Evolutionary conservation across 2,329 filamentous ascomycete genomes (phyloP), one percentile per base, ranked within the genome.

Genomic region (Colletotrichum viniferum): DNA sequence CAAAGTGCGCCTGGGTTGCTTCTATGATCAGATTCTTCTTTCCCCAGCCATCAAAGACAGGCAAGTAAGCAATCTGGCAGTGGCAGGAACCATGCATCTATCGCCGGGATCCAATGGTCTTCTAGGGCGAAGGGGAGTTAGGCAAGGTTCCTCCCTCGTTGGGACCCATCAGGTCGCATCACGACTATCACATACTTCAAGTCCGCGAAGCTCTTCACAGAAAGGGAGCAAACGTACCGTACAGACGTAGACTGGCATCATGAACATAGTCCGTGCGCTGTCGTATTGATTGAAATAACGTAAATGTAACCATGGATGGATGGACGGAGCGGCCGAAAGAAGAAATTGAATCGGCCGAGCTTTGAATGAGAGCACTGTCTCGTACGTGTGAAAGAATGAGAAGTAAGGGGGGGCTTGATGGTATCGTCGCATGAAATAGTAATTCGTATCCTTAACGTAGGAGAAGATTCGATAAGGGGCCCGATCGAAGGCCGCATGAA

Each of bases 391-490:
- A 7, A n/a, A 4, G 9, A 48, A n/a, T 6, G 0, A 3, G 16
- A 43, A 43, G 16, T 1, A 48, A 0, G 12, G 38, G 43, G 9
- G 6, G 5, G 12, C n/a, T 13, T 21, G 10, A 3, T 21, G 43
- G n/a, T 1, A 52, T 52, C 43, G 6, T 10, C n/a, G 7, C 43
- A 52, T 21, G 4, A 21, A 21, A 48, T n/a, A 7, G 18, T 3
- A 1, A 3, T 48, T 21, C 0, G 2, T 7, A 0, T n/a, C 18
- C 7, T 48, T n/a, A 1, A n/a, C 0, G 18, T 10, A 12, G 5
- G 21, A 48, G 43, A 48, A 48, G 0, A 5, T 3, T 52, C 6
- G 10, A 3, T 3, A 21, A 13, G 10, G n/a, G 43, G 43, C 10
- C 43, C 4, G 6, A 4, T 52, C 43, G 43, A 52, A 52, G 43